Evolutionary conservation across 2,329 filamentous ascomycete species (phyloP), one percentile per base, ranked within the genome.

Genomic region (Diaporthe citrichinensis): DNA sequence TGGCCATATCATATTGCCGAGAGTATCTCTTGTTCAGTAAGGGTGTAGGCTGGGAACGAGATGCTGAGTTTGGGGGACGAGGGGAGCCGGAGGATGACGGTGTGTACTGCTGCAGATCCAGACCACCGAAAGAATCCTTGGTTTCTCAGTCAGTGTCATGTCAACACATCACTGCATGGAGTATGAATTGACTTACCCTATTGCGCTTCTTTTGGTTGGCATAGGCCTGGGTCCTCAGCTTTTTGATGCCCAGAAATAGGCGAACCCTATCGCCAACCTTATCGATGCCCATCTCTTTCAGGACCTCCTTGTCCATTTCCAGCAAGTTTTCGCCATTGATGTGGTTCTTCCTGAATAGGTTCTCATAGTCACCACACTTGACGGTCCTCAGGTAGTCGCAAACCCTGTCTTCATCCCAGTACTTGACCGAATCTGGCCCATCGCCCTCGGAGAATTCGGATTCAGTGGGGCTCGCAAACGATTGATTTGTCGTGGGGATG

Each of bases 241-340:
- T 94, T 86, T 96, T 96, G 82, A 96, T 95, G 78, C 93, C 93
- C 77, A 96, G 89, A 81, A 95, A 96, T 77, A 99, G 93, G 78
- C 96, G 94, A 49, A 99, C 96, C 72, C 97, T 93, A 84, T 99
- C 97, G 78, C 97, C 97, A 78, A 99, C 94, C 85, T 98, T 99
- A 80, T 98, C 97, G 80, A 99, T 96, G 58, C 97, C 97, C 92
- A 99, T 98, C 84, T 99, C 97, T 84, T 98, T 97, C 78, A 99
- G 89, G 55, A 98, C 95, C 74, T 95, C 93, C 87, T 98, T 97
- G 85, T 99, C 97, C 89, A 98, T 96, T 85, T 99, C 97, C 79
- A 99, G 90, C 59, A 99, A 88, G 82, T 98, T 98, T 86, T 98
- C 95, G 81, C 97, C 97, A 82, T 97, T 99, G 87, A 99, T 98